phyloP scores from a whole-genome alignment of 2,329 filamentous ascomycete species.

The Akanthomyces lecanii region DNA sequence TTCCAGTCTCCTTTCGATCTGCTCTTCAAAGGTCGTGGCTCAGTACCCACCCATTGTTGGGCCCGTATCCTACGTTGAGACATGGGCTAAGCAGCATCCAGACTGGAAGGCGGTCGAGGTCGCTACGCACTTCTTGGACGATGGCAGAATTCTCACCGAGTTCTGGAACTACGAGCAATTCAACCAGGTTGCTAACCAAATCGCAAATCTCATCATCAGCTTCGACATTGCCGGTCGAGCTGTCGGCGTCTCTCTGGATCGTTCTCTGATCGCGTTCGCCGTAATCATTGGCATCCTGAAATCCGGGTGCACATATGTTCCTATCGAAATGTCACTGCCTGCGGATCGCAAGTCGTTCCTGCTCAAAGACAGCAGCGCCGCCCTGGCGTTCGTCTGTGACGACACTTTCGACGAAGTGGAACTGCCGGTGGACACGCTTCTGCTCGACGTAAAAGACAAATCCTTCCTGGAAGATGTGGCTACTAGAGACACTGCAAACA shows the following conservation, averaged over 20 bases:
- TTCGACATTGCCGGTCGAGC: not conserved
- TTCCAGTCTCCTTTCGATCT: not conserved
- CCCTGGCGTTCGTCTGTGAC: conserved; percentile 2
- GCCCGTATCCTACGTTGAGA: not conserved
- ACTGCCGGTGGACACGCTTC: not conserved
- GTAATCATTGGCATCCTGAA: conserved; percentile 3
- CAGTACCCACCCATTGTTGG: not conserved
- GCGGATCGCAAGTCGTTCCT: conserved; percentile 4
- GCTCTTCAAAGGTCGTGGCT: not conserved
- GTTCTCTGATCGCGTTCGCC: conserved; percentile 4
- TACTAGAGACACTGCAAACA: conserved; percentile 4
- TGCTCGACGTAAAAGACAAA: conserved; percentile 1
- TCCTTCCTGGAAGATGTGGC: not conserved
- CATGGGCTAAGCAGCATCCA: conserved; percentile 1
- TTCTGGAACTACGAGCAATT: conserved; percentile 1
- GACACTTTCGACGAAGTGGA: not conserved
- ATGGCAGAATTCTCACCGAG: not conserved
- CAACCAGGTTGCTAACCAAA: not conserved
- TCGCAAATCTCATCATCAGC: not conserved
- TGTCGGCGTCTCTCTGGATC: conserved; percentile 1
- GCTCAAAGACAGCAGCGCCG: conserved; percentile 7
- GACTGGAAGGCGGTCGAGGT: conserved; percentile 6
- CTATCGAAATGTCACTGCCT: conserved; percentile 5
- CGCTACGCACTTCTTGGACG: not conserved
- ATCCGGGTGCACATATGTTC: conserved; percentile 5